Conservation (phyloP, 306 rosid species). For the Glycine soja region DNA sequence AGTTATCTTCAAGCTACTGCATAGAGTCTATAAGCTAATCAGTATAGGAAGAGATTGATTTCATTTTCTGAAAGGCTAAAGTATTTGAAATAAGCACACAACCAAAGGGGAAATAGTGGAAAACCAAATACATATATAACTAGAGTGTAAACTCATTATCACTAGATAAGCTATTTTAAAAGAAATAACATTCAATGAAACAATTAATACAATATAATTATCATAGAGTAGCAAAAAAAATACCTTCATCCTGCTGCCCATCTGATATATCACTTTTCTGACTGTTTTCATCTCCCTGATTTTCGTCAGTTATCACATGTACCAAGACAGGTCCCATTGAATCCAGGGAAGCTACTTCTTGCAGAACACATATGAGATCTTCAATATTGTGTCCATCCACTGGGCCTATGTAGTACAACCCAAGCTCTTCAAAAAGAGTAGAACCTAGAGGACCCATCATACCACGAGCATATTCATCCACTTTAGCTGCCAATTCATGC, state of each 20-base stretch:
- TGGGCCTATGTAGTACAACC: constrained; percentile 93
- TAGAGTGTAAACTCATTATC: not conserved
- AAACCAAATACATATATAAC: not conserved
- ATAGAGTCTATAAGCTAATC: constrained; percentile 8
- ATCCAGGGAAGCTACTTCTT: constrained; percentile 88
- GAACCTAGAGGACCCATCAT: constrained; percentile 92
- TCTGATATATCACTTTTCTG: constrained; percentile 47
- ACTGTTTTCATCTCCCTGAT: constrained; percentile 56
- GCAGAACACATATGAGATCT: constrained; percentile 78
- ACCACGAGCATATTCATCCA: constrained; percentile 97
- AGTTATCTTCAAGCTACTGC: constrained; percentile 26
- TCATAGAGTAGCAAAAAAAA: constrained; percentile 19
- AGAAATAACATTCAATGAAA: constrained; percentile 31
- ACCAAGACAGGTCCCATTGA: constrained; percentile 95
- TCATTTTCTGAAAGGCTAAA: constrained; percentile 25
- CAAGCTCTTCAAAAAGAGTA: constrained; percentile 98
- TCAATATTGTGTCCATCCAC: constrained; percentile 93
- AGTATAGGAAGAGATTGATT: constrained; percentile 16
- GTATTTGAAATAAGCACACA: constrained; percentile 33
- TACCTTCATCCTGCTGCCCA: constrained; percentile 59
- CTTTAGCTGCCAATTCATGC: constrained; percentile 98
- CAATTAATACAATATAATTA: constrained; percentile 22
- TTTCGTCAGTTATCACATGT: constrained; percentile 87
- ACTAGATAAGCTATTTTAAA: constrained; percentile 11
- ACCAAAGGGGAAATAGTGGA: not conserved